These are phyloP conservation scores for Primulina eburnea DNA, from an alignment of 257 asterid species.

Conservation along the genomic window DNA sequence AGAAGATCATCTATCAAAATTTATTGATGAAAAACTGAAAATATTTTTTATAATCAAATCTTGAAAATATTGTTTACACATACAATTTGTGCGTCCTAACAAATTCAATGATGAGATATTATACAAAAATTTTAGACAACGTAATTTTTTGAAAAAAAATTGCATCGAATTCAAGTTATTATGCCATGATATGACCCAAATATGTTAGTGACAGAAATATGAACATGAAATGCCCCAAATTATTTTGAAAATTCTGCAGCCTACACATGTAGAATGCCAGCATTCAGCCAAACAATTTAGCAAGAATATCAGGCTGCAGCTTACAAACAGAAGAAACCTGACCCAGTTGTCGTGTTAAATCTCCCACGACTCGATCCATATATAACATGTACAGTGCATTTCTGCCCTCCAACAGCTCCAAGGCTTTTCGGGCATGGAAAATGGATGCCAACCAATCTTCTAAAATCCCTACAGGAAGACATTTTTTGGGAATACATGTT, in stretches of 20 bases:
- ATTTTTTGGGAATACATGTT: no score
- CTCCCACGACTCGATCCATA: conserved; percentile 86
- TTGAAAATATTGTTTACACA: no score
- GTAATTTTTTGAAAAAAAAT: no score
- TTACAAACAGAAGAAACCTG: conserved; percentile 51
- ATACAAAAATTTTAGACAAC: no score
- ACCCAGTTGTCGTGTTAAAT: conserved; percentile 55
- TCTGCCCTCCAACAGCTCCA: conserved; percentile 74
- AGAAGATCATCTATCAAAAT: no score
- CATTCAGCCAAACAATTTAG: conserved; percentile 53
- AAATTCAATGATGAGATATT: not conserved
- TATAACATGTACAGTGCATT: conserved; percentile 72
- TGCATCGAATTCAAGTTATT: not conserved
- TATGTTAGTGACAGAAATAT: no score
- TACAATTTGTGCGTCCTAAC: no score
- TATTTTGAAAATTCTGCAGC: not conserved
- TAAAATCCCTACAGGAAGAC: conserved; percentile 47
- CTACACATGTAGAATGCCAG: conserved; percentile 19
- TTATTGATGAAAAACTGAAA: no score
- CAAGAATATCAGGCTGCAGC: conserved; percentile 52
- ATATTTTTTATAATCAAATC: no score
- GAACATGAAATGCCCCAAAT: not conserved
- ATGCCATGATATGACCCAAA: not conserved
- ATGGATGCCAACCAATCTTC: conserved; percentile 82
- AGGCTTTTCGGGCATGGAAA: conserved; percentile 58